Percentiles rank a stretch among this genome's conserved stretches.
These are phyloP conservation scores for Podaxis sp. DNA, from an alignment of 768 basidiomycete species.

Conservation along the genomic window DNA sequence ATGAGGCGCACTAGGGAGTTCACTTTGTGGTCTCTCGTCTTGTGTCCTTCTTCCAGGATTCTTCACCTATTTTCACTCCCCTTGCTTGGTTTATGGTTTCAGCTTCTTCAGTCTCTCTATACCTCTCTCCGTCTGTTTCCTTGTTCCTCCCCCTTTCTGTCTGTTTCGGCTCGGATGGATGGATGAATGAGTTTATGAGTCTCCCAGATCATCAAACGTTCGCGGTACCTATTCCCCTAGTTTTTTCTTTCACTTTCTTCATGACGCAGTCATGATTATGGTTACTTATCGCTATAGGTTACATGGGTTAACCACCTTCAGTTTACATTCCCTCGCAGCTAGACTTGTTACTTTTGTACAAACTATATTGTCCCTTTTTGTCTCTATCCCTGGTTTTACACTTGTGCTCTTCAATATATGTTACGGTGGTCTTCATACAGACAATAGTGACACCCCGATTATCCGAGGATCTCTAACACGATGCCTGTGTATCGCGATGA, in stretches of 20 bases:
- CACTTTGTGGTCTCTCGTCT: not conserved
- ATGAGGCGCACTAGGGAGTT: not conserved
- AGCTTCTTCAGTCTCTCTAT: not conserved
- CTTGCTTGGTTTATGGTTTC: not conserved
- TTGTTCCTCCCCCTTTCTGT: not conserved
- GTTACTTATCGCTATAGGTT: not conserved
- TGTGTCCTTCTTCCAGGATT: not conserved
- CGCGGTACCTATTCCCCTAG: not conserved
- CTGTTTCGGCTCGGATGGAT: not conserved
- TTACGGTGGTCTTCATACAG: not conserved
- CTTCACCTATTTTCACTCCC: not conserved
- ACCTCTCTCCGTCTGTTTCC: not conserved
- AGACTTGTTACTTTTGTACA: not conserved
- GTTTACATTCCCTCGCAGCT: not conserved
- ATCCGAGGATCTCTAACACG: slow-evolving; percentile 35
- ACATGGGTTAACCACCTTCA: not conserved
- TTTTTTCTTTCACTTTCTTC: not conserved
- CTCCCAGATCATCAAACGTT: not conserved
- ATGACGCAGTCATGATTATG: not conserved
- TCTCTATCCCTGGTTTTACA: not conserved
- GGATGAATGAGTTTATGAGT: not conserved
- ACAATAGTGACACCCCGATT: not conserved
- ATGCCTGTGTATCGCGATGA: slow-evolving; percentile 33
- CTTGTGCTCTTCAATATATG: not conserved
- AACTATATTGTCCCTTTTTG: not conserved